A percentile compares a stretch with the other conserved stretches of the same genome.
Conservation (phyloP, 352 stramenopile genomes). For the Phytophthora foliorum region DNA sequence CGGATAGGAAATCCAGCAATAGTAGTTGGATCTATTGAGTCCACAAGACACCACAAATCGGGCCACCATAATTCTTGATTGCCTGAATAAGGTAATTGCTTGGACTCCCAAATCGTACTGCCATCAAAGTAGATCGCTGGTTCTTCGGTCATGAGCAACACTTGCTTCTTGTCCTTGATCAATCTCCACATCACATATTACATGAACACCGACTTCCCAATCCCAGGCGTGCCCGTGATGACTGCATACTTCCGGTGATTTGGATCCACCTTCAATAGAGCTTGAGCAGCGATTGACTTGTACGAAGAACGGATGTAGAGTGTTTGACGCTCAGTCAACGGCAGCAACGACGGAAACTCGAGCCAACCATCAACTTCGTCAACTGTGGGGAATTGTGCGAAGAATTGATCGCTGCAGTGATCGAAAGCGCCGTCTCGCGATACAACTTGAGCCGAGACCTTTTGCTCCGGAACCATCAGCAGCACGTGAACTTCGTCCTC, state of each 20-base stretch:
- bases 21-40: not conserved
- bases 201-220: conserved; percentile 49
- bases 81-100: not conserved
- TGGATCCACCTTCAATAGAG: conserved; percentile 26
- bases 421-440: conserved; percentile 20
- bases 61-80: conserved; percentile 3
- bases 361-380: conserved; percentile 38
- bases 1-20: not conserved
- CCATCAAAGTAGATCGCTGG: conserved; percentile 41
- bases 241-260: conserved; percentile 36
- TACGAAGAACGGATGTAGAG: conserved; percentile 45
- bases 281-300: conserved; percentile 30
- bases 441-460: not conserved
- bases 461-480: conserved; percentile 15
- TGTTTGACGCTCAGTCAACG: conserved; percentile 27
- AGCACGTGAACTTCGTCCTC: conserved; percentile 22
- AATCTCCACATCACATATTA: no score
- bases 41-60: conserved; percentile 18
- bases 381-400: conserved; percentile 33
- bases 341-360: conserved; percentile 35
- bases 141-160: conserved; percentile 27
- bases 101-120: not conserved
- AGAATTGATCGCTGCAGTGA: conserved; percentile 31
- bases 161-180: conserved; percentile 42
- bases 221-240: conserved; percentile 40